Evolutionary conservation across 345 rosid genomes (phyloP), one percentile per base, ranked within the genome.

Genomic region (Melaleuca alternifolia): DNA sequence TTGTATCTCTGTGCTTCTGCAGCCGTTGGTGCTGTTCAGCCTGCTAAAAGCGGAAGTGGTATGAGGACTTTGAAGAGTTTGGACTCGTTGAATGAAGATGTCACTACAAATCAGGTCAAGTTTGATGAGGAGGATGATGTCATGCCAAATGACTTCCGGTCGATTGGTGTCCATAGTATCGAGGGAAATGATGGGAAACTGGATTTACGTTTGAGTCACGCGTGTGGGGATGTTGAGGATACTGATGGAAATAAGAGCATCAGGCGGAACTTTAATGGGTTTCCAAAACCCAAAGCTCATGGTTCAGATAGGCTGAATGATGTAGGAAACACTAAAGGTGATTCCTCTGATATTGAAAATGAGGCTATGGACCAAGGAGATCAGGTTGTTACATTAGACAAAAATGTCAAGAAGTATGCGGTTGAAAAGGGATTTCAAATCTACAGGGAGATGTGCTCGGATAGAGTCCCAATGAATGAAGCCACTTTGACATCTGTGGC

Each of bases 1-100:
- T 76, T 94, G 87, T 93, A 95, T 91, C 92, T 94, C 51, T 94
- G 95, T 86, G 92, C 97, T 82, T 95, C 95, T 89, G 96, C 95
- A 26, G 96, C 97, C 85, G 87, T 89, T 28, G 97, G 96, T 54
- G 86, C 91, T 87, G 91, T 92, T 86, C 91, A 88, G 87, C 97
- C 94, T 84, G 96, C 94, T 81, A 94, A 93, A 88, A 92, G 96
- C 77, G 95, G 96, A 76, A 90, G 88, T 28, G 62, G 89, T 23
- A 53, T 20, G 85, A 91, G 94, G 86, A 53, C 87, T 61, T 85
- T 85, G 79, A 89, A 84, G 86, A 75, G 86, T 6, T 81, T 87
- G 51, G 89, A 87, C 18, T 51, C 87, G 59, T 82, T 86, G 52
- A 85, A 41, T 46, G 89, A 84, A 81, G 89, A 51, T 51, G 85